A percentile compares a stretch with the other conserved stretches of the same genome.
Evolutionary conservation across 1,284 basidiomycete species (phyloP).

Genomic region (Cerioporus squamosus): DNA sequence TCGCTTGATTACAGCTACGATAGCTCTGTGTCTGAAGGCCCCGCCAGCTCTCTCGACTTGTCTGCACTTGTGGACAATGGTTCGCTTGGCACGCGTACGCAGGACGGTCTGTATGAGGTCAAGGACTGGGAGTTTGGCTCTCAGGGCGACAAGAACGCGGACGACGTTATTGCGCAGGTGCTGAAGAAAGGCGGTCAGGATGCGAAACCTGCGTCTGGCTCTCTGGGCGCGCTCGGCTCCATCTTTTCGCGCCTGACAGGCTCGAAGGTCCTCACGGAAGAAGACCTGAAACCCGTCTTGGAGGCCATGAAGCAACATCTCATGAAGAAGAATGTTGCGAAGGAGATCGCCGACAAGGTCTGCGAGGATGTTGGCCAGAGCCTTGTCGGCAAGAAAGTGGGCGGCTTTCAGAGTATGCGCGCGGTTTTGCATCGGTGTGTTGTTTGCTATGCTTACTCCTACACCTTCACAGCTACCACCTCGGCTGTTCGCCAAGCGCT

Average conservation of each 20-base stretch:
- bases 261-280: constrained; percentile 80
- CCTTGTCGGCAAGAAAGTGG: constrained; percentile 89
- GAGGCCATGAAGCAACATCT: constrained; percentile 96
- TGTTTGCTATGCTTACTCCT: too few species aligned
- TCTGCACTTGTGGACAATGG: constrained; percentile 73
- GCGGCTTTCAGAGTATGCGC: constrained; percentile 77
- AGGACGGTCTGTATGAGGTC: constrained; percentile 90
- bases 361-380: constrained; percentile 92
- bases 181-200: constrained; percentile 45
- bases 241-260: constrained; percentile 88
- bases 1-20: constrained; percentile 84
- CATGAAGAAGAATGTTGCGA: constrained; percentile 99
- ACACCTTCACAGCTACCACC: constrained; percentile 65
- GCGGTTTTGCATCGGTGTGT: neutral
- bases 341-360: constrained; percentile 92
- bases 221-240: constrained; percentile 69
- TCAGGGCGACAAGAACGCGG: constrained; percentile 46
- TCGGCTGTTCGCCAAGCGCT: constrained; percentile 86
- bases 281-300: constrained; percentile 88
- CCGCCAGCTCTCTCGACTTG: constrained; percentile 51
- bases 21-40: constrained; percentile 40
- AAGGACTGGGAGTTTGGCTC: constrained; percentile 84
- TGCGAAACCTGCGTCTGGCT: constrained; percentile 40
- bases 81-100: constrained; percentile 82
- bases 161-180: constrained; percentile 63